Base-by-base conservation (phyloP, 1,284 basidiomycete genomes). In the Tetrapyrgos nigripes region DNA sequence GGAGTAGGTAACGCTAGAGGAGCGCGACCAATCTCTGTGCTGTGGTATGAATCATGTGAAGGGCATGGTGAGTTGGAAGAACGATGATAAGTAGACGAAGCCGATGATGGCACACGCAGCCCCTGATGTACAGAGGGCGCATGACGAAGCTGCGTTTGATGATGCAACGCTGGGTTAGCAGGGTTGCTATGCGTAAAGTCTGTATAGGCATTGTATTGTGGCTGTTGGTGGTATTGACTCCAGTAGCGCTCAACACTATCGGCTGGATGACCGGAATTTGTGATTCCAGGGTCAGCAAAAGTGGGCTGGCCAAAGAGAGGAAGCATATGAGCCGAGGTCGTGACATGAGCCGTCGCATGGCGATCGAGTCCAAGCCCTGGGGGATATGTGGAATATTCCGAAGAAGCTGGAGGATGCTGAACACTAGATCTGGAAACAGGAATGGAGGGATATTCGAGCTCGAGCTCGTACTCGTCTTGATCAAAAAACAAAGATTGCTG, bases 191-290 rank as follows among this genome's bases (percentile, higher is more conserved):
- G 31, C 14, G 48, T 40, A 51, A 35, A 43, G 17, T 24, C 28
- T 2, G 24, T 40, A 17, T 57, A 33, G 23, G 13, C 47, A 44
- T 50, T 51, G 27, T 50, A 21, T 33, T 23, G 17, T 21, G 51
- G 29, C 40, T 52, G 53, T 24, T 47, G 54, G 33, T 49, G 56
- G 29, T 49, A 59, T 21, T 52, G 61, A 50, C 76, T 74, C 65
- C 77, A 78, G 59, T 74, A 74, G 48, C 78, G 75, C 50, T 79
- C 77, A 26, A 76, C 67, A 54, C 72, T 76, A 58, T 79, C 76
- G 27, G 76, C 63, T 19, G 69, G 55, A 47, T 72, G 68, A 13
- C 68, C 64, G 28, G 23, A 33, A 35, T 40, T 47, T 11, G 37
- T 13, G 17, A 50, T 35, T 2, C 60, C 60, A 27, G 66, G 74